Conservation (phyloP, 768 basidiomycete species). For the Suillus subluteus region DNA sequence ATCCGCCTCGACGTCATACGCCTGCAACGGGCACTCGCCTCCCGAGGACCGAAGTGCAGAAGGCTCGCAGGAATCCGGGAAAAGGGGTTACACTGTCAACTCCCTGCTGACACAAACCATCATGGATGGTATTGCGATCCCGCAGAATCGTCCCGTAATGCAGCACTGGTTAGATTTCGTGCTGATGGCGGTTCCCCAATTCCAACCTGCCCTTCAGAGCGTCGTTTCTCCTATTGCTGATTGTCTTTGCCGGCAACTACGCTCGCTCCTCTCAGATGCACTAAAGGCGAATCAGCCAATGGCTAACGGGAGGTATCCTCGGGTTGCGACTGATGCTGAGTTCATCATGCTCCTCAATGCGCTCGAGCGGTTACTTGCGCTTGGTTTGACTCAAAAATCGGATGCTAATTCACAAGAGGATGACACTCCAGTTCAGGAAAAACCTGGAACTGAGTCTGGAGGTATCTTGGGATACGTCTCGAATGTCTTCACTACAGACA, state of each 20-base stretch:
- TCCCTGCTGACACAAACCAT: conserved; percentile 78
- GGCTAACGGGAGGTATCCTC: conserved; percentile 45
- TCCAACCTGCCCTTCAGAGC: conserved; percentile 69
- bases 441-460: conserved; percentile 52
- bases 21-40: conserved; percentile 29
- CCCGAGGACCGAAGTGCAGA: conserved; percentile 38
- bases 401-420: conserved; percentile 58
- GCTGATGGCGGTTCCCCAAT: conserved; percentile 86
- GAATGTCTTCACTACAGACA: conserved; percentile 86
- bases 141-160: conserved; percentile 75
- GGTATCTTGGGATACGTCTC: conserved; percentile 90
- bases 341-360: conserved; percentile 83
- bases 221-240: conserved; percentile 77
- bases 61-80: conserved; percentile 36
- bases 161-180: conserved; percentile 99
- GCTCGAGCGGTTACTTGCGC: conserved; percentile 77
- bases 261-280: conserved; percentile 57
- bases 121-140: conserved; percentile 74
- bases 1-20: conserved; percentile 55
- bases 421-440: conserved; percentile 56
- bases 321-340: conserved; percentile 74
- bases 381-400: conserved; percentile 65
- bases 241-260: conserved; percentile 75
- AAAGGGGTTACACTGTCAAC: conserved; percentile 55
- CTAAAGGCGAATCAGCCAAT: conserved; percentile 44